A percentile compares a stretch with the other conserved stretches of the same genome.
Conservation (phyloP, 164 flowering plant genomes). For the Euptelea pleiosperma region DNA sequence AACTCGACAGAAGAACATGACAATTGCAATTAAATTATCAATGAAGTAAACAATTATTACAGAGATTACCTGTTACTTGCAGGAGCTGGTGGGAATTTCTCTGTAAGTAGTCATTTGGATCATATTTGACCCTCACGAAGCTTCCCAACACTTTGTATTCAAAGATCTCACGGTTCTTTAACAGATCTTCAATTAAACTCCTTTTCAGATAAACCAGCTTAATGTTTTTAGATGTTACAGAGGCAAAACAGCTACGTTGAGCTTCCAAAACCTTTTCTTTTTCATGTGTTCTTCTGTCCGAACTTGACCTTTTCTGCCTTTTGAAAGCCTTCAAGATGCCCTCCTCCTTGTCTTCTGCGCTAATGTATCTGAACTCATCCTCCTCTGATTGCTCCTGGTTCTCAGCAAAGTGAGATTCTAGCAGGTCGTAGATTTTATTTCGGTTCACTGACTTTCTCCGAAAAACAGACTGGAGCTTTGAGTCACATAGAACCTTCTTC, state of each 20-base stretch:
- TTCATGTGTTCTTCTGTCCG: slow-evolving; percentile 13
- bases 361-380: slow-evolving; percentile 31
- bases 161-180: slow-evolving; percentile 43
- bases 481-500: slow-evolving; percentile 57
- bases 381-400: slow-evolving; percentile 40
- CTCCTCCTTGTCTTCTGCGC: slow-evolving; percentile 30
- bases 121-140: slow-evolving; percentile 60
- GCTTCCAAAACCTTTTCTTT: slow-evolving; percentile 14
- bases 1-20: neutral
- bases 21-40: neutral
- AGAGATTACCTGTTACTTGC: slow-evolving; percentile 57
- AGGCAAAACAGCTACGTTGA: slow-evolving; percentile 46
- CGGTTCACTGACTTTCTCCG: slow-evolving; percentile 42
- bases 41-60: no score
- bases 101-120: slow-evolving; percentile 36
- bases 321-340: slow-evolving; percentile 7
- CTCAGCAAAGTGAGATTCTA: slow-evolving; percentile 55
- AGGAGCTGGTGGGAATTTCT: slow-evolving; percentile 47
- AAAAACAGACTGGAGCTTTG: slow-evolving; percentile 36
- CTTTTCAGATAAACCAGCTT: slow-evolving; percentile 61
- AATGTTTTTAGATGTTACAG: slow-evolving; percentile 50
- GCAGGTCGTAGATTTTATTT: slow-evolving; percentile 32
- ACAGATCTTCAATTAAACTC: slow-evolving; percentile 48
- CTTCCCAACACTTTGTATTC: slow-evolving; percentile 56
- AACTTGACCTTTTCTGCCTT: slow-evolving; percentile 18